Percentiles rank a stretch among this genome's conserved stretches.
Conservation (phyloP, 1,139 yeast species). For the Magnusiomyces sp. region DNA sequence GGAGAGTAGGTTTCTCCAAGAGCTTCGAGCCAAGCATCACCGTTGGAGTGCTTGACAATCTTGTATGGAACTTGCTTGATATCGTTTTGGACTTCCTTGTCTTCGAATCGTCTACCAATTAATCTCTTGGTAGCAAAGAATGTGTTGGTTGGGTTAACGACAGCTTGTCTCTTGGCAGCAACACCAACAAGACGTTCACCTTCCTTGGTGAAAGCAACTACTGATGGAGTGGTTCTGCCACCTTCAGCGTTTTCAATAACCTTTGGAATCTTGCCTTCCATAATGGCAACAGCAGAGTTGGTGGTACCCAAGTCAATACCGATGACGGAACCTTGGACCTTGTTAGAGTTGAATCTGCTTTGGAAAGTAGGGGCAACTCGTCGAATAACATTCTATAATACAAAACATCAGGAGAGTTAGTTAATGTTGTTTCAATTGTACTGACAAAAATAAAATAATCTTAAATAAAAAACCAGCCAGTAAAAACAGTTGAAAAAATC, state of each 20-base stretch:
- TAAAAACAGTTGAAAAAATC: too few species aligned
- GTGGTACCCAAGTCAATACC: conserved; percentile 97
- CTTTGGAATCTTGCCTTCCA: conserved; percentile 87
- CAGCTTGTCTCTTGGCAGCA: conserved; percentile 99
- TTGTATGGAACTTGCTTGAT: conserved; percentile 95
- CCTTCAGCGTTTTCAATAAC: conserved; percentile 97
- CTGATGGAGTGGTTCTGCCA: conserved; percentile 96
- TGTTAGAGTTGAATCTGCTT: conserved; percentile 37
- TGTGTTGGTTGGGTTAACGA: conserved; percentile 92
- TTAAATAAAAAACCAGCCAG: too few species aligned
- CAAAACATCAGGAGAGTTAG: neutral
- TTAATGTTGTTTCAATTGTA: too few species aligned
- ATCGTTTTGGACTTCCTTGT: conserved; percentile 84
- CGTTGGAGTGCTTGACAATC: too few species aligned
- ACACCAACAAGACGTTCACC: conserved; percentile 97
- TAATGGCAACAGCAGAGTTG: conserved; percentile 97
- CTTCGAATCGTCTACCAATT: conserved; percentile 86
- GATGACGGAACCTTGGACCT: conserved; percentile 41
- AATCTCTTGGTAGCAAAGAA: conserved; percentile 96
- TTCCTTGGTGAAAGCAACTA: conserved; percentile 93
- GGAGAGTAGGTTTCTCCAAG: conserved; percentile 94
- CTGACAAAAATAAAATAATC: too few species aligned
- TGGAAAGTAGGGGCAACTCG: conserved; percentile 64
- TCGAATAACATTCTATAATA: conserved; percentile 34
- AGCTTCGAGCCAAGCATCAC: too few species aligned